Conservation (phyloP, 129 eudicot genomes). For the Arctium lappa region DNA sequence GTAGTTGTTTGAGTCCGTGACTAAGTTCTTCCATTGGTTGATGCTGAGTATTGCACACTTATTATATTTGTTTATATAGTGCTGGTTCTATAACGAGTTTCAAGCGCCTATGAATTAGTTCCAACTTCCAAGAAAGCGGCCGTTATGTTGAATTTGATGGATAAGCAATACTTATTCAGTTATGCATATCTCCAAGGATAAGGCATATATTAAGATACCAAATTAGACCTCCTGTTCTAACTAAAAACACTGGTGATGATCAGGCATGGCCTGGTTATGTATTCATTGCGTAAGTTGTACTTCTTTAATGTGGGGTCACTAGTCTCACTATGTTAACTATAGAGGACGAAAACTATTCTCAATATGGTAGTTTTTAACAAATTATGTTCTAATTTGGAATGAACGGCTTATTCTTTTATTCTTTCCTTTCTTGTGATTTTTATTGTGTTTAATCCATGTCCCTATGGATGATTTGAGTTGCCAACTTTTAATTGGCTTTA, state of each 20-base stretch:
- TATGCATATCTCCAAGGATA: background rate
- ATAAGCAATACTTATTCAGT: background rate
- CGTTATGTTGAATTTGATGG: background rate
- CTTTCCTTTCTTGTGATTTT: background rate
- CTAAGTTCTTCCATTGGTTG: too few species aligned
- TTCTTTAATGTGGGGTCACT: background rate
- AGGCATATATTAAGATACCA: background rate
- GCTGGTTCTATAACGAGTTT: too few species aligned
- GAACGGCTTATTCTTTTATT: background rate
- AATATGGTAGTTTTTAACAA: background rate
- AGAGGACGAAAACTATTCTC: background rate
- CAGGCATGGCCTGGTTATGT: background rate
- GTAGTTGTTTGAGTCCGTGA: background rate
- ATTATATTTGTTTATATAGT: too few species aligned
- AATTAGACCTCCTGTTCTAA: background rate
- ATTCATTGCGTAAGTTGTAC: background rate
- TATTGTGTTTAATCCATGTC: background rate
- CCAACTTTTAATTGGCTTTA: constrained; percentile 24
- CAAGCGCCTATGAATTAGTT: too few species aligned
- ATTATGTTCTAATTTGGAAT: background rate
- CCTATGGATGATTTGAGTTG: background rate
- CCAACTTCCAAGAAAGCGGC: too few species aligned
- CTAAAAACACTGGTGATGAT: background rate
- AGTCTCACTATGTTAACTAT: background rate
- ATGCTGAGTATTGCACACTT: too few species aligned